Conservation (phyloP, 1,284 basidiomycete genomes). For the Malassezia restricta region DNA sequence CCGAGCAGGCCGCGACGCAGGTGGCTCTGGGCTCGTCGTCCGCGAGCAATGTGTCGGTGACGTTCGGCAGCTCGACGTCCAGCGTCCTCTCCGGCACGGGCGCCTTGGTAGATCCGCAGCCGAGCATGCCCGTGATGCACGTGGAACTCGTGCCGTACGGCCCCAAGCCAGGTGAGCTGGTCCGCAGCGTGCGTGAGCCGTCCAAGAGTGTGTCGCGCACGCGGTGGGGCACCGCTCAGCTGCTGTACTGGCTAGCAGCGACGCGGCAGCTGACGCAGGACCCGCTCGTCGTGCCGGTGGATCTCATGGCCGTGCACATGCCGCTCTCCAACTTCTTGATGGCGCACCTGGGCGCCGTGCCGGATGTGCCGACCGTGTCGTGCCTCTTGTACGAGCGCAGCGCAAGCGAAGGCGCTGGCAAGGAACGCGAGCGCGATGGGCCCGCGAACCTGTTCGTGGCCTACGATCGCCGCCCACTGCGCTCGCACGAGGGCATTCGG, state of each 20-base stretch:
- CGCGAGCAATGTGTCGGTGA: slow-evolving; percentile 26
- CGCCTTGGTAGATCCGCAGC: background rate
- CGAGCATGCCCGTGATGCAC: slow-evolving; percentile 19
- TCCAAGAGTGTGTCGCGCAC: background rate
- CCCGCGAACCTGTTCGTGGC: slow-evolving; percentile 34
- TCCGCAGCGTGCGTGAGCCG: slow-evolving; percentile 9
- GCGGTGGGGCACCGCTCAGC: slow-evolving; percentile 35
- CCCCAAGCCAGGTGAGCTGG: slow-evolving; percentile 20
- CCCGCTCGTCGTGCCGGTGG: slow-evolving; percentile 41
- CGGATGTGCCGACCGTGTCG: slow-evolving; percentile 24
- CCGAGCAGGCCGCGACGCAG: slow-evolving; percentile 8
- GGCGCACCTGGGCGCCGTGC: slow-evolving; percentile 21
- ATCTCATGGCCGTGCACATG: slow-evolving; percentile 32
- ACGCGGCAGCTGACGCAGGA: slow-evolving; percentile 36
- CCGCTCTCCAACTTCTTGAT: slow-evolving; percentile 31
- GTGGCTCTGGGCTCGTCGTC: slow-evolving; percentile 18
- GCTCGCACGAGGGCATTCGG: slow-evolving; percentile 16
- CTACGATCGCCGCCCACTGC: slow-evolving; percentile 19
- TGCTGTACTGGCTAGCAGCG: slow-evolving; percentile 41
- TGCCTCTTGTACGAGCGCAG: slow-evolving; percentile 37
- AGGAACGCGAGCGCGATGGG: slow-evolving; percentile 41
- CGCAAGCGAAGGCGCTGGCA: slow-evolving; percentile 36
- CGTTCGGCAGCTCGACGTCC: slow-evolving; percentile 16
- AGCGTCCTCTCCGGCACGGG: background rate
- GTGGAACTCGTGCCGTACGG: slow-evolving; percentile 38